Evolutionary conservation across 768 basidiomycete genomes (phyloP).

Genomic region (Tephrocybe rancida): DNA sequence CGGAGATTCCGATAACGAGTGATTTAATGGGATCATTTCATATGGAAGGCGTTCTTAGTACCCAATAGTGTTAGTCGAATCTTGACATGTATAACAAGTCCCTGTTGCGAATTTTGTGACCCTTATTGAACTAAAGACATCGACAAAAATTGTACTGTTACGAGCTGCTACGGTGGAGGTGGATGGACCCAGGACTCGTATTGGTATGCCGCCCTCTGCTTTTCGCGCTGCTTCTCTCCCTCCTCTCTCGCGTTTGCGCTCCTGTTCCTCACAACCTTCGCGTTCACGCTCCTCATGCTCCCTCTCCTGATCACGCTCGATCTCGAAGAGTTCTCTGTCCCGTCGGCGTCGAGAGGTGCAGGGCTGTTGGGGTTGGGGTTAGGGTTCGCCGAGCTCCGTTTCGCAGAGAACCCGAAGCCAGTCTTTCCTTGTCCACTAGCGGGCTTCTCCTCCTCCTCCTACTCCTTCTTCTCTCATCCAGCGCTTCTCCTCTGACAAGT

Average conservation of each 20-base stretch:
- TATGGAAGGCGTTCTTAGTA: too few relatives aligned
- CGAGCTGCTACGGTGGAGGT: conserved; percentile 8
- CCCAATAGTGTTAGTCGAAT: too few relatives aligned
- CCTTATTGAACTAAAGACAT: too few relatives aligned
- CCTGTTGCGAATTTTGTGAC: too few relatives aligned
- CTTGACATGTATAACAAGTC: too few relatives aligned
- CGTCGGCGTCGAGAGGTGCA: not conserved
- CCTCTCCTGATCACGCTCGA: not conserved
- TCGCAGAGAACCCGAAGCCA: conserved; percentile 12
- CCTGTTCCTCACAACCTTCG: not conserved
- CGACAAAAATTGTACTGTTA: too few relatives aligned
- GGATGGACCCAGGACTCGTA: conserved; percentile 3
- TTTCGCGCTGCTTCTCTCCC: conserved; percentile 1
- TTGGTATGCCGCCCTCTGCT: not conserved
- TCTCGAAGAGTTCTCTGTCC: too few relatives aligned
- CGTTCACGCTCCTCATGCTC: not conserved
- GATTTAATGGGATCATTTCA: not conserved
- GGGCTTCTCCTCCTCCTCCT: not conserved
- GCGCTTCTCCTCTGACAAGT: not conserved
- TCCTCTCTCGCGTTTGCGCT: not conserved
- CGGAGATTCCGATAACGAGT: not conserved
- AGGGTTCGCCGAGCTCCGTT: not conserved
- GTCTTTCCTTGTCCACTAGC: not conserved
- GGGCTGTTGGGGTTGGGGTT: not conserved
- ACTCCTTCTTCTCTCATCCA: not conserved